A percentile compares a stretch with the other conserved stretches of the same genome.
Evolutionary conservation across 768 basidiomycete species (phyloP).

Genomic region (Lentinula raphanica): DNA sequence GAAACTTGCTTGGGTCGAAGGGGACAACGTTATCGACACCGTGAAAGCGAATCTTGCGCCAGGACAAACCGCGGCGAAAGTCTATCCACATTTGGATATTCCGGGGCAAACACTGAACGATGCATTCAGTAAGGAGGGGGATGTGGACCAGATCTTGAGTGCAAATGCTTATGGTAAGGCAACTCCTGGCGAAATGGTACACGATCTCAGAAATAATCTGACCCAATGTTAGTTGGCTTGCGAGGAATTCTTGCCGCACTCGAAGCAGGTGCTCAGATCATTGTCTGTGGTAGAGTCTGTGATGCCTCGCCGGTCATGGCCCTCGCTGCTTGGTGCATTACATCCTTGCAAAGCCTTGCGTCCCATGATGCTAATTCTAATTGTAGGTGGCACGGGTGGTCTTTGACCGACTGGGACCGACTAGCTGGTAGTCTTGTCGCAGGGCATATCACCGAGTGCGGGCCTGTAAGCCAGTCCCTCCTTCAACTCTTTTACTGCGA

Average conservation of each 20-base stretch:
- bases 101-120: not conserved
- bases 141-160: not conserved
- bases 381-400: constrained; percentile 8
- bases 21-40: not conserved
- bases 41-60: not conserved
- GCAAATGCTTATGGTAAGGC: constrained; percentile 6
- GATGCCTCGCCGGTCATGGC: constrained; percentile 8
- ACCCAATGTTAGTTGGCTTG: constrained; percentile 1
- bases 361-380: not conserved
- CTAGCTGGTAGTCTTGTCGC: constrained; percentile 4
- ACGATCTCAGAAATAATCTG: no score
- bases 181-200: no score
- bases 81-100: constrained; percentile 5
- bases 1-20: constrained; percentile 6
- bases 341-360: not conserved
- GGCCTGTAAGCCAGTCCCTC: not conserved
- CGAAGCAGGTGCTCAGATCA: not conserved
- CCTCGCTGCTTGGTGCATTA: not conserved
- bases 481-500: no score
- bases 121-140: not conserved
- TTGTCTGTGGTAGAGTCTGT: constrained; percentile 4
- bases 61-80: not conserved
- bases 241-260: constrained; percentile 4
- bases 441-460: not conserved
- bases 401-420: constrained; percentile 3